phyloP scores from a whole-genome alignment of 2,329 filamentous ascomycete species.

The Mollisiaceae sp. region DNA sequence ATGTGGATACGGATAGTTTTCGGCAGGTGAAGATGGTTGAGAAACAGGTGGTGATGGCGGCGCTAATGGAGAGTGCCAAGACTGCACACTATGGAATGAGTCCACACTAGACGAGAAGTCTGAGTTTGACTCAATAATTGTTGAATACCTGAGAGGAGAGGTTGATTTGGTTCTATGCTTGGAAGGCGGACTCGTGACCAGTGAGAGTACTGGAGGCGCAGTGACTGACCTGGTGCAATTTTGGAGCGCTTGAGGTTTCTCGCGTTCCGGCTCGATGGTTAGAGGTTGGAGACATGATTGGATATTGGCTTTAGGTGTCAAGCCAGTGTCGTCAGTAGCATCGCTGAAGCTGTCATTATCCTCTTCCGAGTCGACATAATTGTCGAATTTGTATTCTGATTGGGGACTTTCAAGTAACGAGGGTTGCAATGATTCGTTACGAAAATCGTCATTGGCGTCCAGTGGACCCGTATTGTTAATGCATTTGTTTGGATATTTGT shows the following conservation, averaged over 20 bases:
- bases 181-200: conserved; percentile 50
- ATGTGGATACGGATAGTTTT: conserved; percentile 47
- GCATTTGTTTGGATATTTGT: background rate
- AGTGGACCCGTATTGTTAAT: background rate
- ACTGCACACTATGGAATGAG: conserved; percentile 60
- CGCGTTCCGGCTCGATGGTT: conserved; percentile 38
- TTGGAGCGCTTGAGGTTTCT: conserved; percentile 40
- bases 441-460: background rate
- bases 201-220: conserved; percentile 49
- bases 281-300: conserved; percentile 40
- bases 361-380: background rate
- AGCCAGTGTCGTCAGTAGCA: conserved; percentile 37
- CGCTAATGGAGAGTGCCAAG: conserved; percentile 54
- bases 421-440: conserved; percentile 11
- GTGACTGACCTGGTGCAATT: conserved; percentile 45
- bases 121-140: conserved; percentile 37
- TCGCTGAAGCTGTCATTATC: conserved; percentile 38
- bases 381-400: conserved; percentile 8
- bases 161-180: conserved; percentile 38
- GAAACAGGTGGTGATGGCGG: conserved; percentile 53
- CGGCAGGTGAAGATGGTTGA: conserved; percentile 45
- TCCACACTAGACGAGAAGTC: conserved; percentile 55
- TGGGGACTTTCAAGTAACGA: conserved; percentile 21
- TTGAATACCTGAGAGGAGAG: conserved; percentile 33
- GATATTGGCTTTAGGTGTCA: conserved; percentile 34